These are phyloP conservation scores for Escovopsis sp. DNA, from an alignment of 2,329 filamentous ascomycete species.

Conservation along the genomic window DNA sequence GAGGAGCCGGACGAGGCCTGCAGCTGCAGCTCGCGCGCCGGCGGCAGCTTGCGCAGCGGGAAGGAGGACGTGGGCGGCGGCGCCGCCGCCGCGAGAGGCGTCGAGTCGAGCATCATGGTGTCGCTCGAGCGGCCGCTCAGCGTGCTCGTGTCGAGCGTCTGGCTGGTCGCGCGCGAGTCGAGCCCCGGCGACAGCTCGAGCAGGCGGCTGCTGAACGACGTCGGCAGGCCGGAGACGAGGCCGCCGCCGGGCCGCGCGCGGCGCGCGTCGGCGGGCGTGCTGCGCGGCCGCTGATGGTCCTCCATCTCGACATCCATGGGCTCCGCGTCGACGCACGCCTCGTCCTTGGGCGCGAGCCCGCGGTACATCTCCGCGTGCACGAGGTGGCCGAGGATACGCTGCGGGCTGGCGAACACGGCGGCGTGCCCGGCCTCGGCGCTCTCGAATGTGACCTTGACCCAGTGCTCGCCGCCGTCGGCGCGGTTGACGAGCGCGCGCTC, in stretches of 20 bases:
- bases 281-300: conserved; percentile 22
- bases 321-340: conserved; percentile 41
- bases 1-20: conserved; percentile 1
- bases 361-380: conserved; percentile 59
- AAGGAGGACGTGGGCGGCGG: conserved; percentile 1
- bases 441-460: conserved; percentile 81
- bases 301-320: conserved; percentile 19
- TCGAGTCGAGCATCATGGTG: conserved; percentile 21
- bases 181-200: conserved; percentile 25
- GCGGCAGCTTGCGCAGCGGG: too few species aligned
- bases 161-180: conserved; percentile 35
- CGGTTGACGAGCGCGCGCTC: conserved; percentile 68
- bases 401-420: conserved; percentile 55
- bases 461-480: conserved; percentile 74
- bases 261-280: conserved; percentile 14
- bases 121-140: conserved; percentile 31
- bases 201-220: conserved; percentile 23
- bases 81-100: conserved; percentile 10
- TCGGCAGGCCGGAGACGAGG: conserved; percentile 15
- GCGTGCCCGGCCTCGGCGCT: conserved; percentile 55
- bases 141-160: conserved; percentile 43
- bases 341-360: conserved; percentile 51
- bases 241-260: conserved; percentile 11
- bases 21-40: not conserved
- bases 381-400: conserved; percentile 54